phyloP scores from a whole-genome alignment of 371 early-diverging fungal genomes.

The Circinella minor region DNA sequence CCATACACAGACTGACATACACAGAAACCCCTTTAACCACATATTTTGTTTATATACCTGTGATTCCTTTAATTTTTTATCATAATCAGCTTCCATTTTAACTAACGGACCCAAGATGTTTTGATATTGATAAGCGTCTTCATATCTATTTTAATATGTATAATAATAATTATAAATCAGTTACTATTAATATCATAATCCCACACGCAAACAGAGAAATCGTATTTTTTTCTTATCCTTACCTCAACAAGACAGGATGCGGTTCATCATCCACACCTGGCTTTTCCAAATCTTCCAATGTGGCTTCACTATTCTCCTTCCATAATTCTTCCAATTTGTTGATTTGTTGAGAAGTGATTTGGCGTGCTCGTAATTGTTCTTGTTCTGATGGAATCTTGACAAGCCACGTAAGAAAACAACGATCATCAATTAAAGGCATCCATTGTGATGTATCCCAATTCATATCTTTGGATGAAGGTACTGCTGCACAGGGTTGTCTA shows the following conservation, averaged over 20 bases:
- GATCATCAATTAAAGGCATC: conserved; percentile 95
- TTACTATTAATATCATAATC: too few relatives aligned
- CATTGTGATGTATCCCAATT: conserved; percentile 97
- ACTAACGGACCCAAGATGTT: conserved; percentile 96
- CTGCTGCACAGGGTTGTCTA: conserved; percentile 92
- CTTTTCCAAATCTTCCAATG: conserved; percentile 84
- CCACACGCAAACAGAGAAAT: neutral
- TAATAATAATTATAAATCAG: neutral
- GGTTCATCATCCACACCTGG: conserved; percentile 89
- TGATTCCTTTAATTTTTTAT: conserved; percentile 92
- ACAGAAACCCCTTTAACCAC: too few relatives aligned
- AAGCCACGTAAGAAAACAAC: conserved; percentile 93
- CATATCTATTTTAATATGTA: conserved; percentile 64
- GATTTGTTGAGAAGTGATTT: conserved; percentile 86
- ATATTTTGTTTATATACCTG: conserved; percentile 55
- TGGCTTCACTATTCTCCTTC: conserved; percentile 80
- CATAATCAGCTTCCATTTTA: conserved; percentile 96
- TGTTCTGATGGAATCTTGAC: conserved; percentile 90
- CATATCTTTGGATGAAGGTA: conserved; percentile 89
- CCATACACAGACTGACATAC: too few relatives aligned
- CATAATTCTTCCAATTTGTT: conserved; percentile 91
- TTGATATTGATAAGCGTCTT: conserved; percentile 97
- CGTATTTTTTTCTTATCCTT: conserved; percentile 12
- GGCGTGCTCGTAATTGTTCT: conserved; percentile 86
- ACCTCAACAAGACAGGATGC: conserved; percentile 79